A percentile compares a stretch with the other conserved stretches of the same genome.
Evolutionary conservation across 495 filamentous ascomycete species (phyloP).

Genomic region (Amniculicola lignicola): DNA sequence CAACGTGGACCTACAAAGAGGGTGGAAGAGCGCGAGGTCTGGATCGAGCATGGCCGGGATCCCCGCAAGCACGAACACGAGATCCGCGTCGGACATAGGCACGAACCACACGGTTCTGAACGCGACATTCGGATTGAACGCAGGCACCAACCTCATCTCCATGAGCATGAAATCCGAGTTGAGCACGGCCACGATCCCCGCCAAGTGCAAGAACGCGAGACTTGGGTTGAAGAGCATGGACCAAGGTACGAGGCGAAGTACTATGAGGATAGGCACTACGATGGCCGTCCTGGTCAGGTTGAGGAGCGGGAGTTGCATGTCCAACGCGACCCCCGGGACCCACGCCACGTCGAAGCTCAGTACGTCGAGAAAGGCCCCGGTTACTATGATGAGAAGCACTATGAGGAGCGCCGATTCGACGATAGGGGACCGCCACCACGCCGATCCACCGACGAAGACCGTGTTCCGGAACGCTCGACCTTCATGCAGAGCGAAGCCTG

Average conservation of each 20-base stretch:
- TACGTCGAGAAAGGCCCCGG: conserved; percentile 19
- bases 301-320: conserved; percentile 24
- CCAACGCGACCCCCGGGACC: conserved; percentile 22
- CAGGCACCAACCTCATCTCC: neutral
- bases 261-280: conserved; percentile 16
- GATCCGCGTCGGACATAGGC: neutral
- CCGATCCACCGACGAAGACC: conserved; percentile 18
- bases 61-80: conserved; percentile 1
- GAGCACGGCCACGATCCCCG: neutral
- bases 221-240: conserved; percentile 10
- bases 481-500: conserved; percentile 16
- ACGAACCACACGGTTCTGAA: neutral
- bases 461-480: conserved; percentile 21
- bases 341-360: conserved; percentile 23
- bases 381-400: conserved; percentile 22
- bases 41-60: conserved; percentile 7
- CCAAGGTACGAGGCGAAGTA: conserved; percentile 3
- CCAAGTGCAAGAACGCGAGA: conserved; percentile 18
- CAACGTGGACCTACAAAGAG: neutral
- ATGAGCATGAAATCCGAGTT: conserved; percentile 15
- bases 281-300: conserved; percentile 8
- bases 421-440: conserved; percentile 4
- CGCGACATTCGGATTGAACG: conserved; percentile 6
- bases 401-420: conserved; percentile 24
- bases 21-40: conserved; percentile 16